phyloP scores from a whole-genome alignment of 208 protist species.

The Herpetomonas samuelpessoai region DNA sequence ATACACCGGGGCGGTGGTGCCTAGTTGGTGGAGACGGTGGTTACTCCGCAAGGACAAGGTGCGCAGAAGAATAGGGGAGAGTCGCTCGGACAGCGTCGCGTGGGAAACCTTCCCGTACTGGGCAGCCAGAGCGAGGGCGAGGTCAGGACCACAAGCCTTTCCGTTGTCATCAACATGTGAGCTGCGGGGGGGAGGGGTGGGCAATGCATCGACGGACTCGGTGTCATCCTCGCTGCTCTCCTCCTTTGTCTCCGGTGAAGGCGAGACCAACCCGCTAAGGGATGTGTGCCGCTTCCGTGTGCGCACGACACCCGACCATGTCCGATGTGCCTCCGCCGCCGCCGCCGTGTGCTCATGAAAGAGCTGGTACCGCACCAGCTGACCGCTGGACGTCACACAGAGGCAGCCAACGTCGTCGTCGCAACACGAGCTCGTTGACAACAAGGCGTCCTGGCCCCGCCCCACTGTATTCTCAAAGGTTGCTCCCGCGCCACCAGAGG shows the following conservation, averaged over 20 bases:
- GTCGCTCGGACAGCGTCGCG: background rate
- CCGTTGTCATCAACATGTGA: too few relatives aligned
- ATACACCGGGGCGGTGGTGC: background rate
- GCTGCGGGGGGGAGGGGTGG: too few relatives aligned
- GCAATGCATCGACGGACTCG: too few relatives aligned
- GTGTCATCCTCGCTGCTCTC: too few relatives aligned
- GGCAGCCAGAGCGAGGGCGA: background rate
- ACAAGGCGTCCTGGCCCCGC: background rate
- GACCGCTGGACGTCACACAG: background rate
- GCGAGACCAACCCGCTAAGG: too few relatives aligned
- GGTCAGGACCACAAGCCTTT: too few relatives aligned
- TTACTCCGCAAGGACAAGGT: background rate
- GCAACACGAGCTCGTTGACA: background rate
- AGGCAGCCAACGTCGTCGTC: background rate
- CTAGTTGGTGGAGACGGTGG: background rate
- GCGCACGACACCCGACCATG: too few relatives aligned
- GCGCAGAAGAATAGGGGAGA: background rate
- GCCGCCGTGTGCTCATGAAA: too few relatives aligned
- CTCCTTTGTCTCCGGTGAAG: too few relatives aligned
- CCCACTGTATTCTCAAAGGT: background rate
- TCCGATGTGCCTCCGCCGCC: too few relatives aligned
- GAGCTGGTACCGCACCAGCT: background rate
- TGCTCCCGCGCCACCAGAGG: background rate
- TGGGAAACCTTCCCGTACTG: background rate
- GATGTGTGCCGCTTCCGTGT: too few relatives aligned